Evolutionary conservation across 805 yeast genomes (phyloP), one percentile per base, ranked within the genome.

Genomic region (Nakazawaea pomicola): DNA sequence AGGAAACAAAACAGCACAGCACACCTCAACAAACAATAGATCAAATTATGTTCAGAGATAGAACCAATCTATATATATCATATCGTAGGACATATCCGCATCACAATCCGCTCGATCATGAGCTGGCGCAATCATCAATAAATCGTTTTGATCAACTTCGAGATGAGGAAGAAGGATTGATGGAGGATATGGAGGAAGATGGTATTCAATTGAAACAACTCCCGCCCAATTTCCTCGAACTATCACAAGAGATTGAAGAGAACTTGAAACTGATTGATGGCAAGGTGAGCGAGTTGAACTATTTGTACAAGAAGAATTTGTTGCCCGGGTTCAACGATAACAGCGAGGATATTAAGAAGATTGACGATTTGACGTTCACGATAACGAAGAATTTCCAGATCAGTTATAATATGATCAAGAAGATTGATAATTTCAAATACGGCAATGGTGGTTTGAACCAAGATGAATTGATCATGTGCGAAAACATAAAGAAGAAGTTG

Each of bases 51-150:
- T 86, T 84, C 55, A 73, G 98, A 58, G 98, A 93, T 63, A 72
- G 97, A 58, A 93, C 99, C n/a, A 91, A 90, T 56, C 71, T 91
- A 49, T 91, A 72, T 60, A 67, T 89, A 17, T 88, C 97, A 34
- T 91, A 85, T 57, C 77, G 99, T 48, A 78, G 93, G 45, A 89
- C 98, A 9, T 83, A 81, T 43, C 95, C 95, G 0, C 89, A 89
- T 49, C 76, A 72, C 46, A 64, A 65, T 17, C 48, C 44, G 14
- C 48, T 48, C 14, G 44, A 35, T 6, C 47, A 30, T 42, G 46
- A 40, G 29, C 31, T 33, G n/a, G 35, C 18, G n/a, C 30, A 14
- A 43, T 40, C 33, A 4, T 33, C 36, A 14, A 10, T 23, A 4
- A 23, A 24, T 51, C 42, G 55, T 33, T 69, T 72, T 44, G 67